Conservation (phyloP, 1,284 basidiomycete species). For the Fereydounia khargensis region DNA sequence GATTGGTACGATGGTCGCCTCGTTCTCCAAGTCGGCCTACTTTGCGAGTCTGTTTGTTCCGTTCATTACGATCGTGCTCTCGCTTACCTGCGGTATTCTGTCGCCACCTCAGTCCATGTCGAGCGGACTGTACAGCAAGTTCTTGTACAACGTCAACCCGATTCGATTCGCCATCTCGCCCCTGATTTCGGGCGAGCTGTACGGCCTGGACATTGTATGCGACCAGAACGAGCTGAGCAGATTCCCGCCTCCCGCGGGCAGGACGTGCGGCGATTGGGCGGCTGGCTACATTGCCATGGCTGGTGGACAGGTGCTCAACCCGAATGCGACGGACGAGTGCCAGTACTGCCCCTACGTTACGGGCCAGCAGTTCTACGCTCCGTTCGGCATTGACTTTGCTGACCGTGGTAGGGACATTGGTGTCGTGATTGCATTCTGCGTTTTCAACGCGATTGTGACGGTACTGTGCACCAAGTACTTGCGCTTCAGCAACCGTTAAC, state of each 20-base stretch:
- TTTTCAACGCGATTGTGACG: constrained; percentile 32
- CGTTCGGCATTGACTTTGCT: constrained; percentile 68
- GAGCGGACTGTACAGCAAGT: constrained; percentile 34
- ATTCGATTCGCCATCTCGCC: constrained; percentile 37
- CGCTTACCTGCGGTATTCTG: constrained; percentile 65
- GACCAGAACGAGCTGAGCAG: constrained; percentile 26
- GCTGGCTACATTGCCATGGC: constrained; percentile 24
- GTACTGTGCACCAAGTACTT: constrained; percentile 33
- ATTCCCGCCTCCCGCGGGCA: constrained; percentile 36
- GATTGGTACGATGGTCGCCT: constrained; percentile 55
- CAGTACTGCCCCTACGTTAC: constrained; percentile 70
- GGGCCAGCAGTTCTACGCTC: constrained; percentile 70
- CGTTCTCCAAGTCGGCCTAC: constrained; percentile 61
- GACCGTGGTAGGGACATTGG: constrained; percentile 40
- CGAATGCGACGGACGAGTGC: constrained; percentile 65
- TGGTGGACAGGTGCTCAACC: constrained; percentile 65
- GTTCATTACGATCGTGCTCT: constrained; percentile 63
- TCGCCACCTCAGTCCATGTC: constrained; percentile 62
- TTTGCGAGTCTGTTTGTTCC: constrained; percentile 80
- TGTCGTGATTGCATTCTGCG: constrained; percentile 40
- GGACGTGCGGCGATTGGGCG: constrained; percentile 38
- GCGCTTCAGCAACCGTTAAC: constrained; percentile 33
- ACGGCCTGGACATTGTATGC: constrained; percentile 64
- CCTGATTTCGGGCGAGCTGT: constrained; percentile 76
- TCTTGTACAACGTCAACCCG: constrained; percentile 50